These are phyloP conservation scores for Alternaria angustiovoidea DNA, from an alignment of 2,329 filamentous ascomycete species.

Conservation along the genomic window DNA sequence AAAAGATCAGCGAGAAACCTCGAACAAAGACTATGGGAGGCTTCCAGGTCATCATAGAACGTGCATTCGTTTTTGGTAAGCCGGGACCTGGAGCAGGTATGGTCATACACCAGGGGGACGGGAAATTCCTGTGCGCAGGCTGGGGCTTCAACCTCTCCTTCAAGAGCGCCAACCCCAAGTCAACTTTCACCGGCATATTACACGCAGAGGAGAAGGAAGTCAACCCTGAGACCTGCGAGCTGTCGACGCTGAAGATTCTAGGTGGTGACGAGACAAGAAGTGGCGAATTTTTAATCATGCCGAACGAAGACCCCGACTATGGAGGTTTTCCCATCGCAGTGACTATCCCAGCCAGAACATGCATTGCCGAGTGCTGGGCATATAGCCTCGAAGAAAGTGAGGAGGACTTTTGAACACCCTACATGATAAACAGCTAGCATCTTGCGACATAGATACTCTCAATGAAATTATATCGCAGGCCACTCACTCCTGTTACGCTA, in stretches of 20 bases:
- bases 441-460: background rate
- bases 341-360: slow-evolving; percentile 8
- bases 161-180: slow-evolving; percentile 18
- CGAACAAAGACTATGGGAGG: slow-evolving; percentile 36
- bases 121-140: slow-evolving; percentile 53
- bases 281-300: slow-evolving; percentile 13
- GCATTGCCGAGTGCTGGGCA: slow-evolving; percentile 31
- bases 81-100: slow-evolving; percentile 51
- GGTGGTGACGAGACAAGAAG: slow-evolving; percentile 17
- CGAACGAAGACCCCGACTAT: slow-evolving; percentile 6
- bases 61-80: slow-evolving; percentile 55
- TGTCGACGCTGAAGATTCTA: slow-evolving; percentile 5
- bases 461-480: background rate
- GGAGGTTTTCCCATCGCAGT: slow-evolving; percentile 11
- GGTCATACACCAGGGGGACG: slow-evolving; percentile 48
- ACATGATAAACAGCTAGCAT: background rate
- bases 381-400: slow-evolving; percentile 37
- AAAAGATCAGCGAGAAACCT: slow-evolving; percentile 27
- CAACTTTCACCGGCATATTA: slow-evolving; percentile 52
- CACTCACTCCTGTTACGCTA: background rate
- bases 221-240: slow-evolving; percentile 29
- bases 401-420: slow-evolving; percentile 17
- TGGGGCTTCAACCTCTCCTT: slow-evolving; percentile 52
- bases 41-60: slow-evolving; percentile 47
- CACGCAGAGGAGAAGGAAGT: slow-evolving; percentile 50